Percentiles rank a stretch among this genome's conserved stretches.
phyloP scores from a whole-genome alignment of 2,329 filamentous ascomycete species.

The Aspergillus thermomutatus region DNA sequence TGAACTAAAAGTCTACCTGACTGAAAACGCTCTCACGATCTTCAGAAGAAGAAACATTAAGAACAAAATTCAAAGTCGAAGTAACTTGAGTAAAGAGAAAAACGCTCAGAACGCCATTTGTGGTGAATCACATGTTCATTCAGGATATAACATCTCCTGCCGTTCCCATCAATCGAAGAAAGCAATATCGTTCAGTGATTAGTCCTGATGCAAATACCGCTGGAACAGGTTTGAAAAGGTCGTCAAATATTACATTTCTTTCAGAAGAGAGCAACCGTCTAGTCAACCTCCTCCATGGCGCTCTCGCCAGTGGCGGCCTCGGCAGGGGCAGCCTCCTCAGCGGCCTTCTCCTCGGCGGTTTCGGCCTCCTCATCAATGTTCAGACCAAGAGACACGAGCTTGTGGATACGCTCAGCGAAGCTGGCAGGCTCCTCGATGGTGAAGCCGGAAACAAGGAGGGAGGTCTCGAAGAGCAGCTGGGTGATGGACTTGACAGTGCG shows the following conservation, averaged over 20 bases:
- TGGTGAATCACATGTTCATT: constrained; percentile 15
- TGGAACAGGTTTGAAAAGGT: constrained; percentile 9
- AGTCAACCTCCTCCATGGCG: constrained; percentile 99
- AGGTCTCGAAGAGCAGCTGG: constrained; percentile 98
- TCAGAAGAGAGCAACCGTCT: constrained; percentile 39
- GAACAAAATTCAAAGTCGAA: not conserved
- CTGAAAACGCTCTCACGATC: not conserved
- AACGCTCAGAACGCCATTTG: constrained; percentile 24
- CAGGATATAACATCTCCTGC: constrained; percentile 12
- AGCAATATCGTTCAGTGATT: constrained; percentile 11
- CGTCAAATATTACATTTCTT: constrained; percentile 15
- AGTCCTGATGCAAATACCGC: constrained; percentile 11
- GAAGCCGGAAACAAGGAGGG: constrained; percentile 96
- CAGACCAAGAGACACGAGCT: constrained; percentile 95
- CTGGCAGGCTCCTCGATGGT: constrained; percentile 98
- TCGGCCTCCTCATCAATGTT: constrained; percentile 96
- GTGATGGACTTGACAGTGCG: constrained; percentile 99
- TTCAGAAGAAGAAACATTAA: not conserved
- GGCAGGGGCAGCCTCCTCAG: constrained; percentile 58
- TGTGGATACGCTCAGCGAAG: constrained; percentile 99
- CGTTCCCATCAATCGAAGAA: constrained; percentile 13
- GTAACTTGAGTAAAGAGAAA: constrained; percentile 3
- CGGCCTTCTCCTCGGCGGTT: constrained; percentile 54
- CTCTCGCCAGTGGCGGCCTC: constrained; percentile 73
- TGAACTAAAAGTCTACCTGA: not conserved